These are phyloP conservation scores for Picochlorum costavermella DNA, from an alignment of 139 green algal genomes.

Conservation along the genomic window DNA sequence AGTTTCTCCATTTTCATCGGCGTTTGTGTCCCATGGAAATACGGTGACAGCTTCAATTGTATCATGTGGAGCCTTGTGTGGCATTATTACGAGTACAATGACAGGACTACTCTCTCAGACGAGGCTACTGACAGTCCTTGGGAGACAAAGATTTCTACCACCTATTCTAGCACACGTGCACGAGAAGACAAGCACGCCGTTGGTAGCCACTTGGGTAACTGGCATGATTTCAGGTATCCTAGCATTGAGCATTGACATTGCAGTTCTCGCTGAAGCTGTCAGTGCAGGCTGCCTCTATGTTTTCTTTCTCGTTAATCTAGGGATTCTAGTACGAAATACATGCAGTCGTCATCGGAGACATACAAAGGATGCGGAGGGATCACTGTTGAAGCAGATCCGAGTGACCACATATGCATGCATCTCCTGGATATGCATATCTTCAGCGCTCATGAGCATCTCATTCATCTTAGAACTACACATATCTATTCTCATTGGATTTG, in stretches of 20 bases:
- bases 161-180: conserved; percentile 48
- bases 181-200: conserved; percentile 35
- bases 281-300: conserved; percentile 67
- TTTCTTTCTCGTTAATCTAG: conserved; percentile 60
- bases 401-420: neutral
- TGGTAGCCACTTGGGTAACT: conserved; percentile 45
- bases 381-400: neutral
- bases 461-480: conserved; percentile 15
- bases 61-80: conserved; percentile 30
- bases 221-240: conserved; percentile 36
- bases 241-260: conserved; percentile 70
- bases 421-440: neutral
- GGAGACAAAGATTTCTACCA: conserved; percentile 63
- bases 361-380: neutral
- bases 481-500: conserved; percentile 14
- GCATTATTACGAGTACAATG: conserved; percentile 64
- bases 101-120: conserved; percentile 63
- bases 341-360: neutral
- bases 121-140: conserved; percentile 71
- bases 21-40: conserved; percentile 33
- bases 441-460: conserved; percentile 8
- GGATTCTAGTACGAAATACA: conserved; percentile 37
- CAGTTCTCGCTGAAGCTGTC: conserved; percentile 66
- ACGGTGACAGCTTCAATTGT: conserved; percentile 16
- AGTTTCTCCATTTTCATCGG: conserved; percentile 53